A percentile compares a stretch with the other conserved stretches of the same genome.
These are phyloP conservation scores for Poronia punctata DNA, from an alignment of 495 filamentous ascomycete species.

Conservation along the genomic window DNA sequence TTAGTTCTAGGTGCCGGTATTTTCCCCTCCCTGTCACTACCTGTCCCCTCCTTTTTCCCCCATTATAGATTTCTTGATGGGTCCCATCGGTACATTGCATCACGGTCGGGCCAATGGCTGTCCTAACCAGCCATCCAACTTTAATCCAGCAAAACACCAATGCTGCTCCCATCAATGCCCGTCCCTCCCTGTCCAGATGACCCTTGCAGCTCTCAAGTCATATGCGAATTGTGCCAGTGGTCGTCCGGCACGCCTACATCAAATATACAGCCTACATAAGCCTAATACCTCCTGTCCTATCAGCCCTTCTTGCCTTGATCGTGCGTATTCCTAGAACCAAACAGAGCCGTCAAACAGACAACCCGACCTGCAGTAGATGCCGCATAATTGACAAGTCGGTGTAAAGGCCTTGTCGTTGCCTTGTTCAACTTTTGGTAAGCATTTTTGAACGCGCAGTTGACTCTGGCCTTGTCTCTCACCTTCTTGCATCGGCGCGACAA, in stretches of 20 bases:
- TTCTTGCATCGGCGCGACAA: too few species aligned
- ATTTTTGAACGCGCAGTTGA: too few species aligned
- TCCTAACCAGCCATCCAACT: conserved; percentile 38
- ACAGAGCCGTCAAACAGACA: too few species aligned
- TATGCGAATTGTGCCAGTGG: conserved; percentile 3
- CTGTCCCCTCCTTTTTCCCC: conserved; percentile 9
- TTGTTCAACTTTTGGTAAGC: not conserved
- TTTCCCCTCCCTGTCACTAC: not conserved
- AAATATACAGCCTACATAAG: conserved; percentile 1
- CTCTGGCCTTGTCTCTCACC: too few species aligned
- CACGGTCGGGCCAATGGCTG: conserved; percentile 33
- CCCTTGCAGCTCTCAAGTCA: conserved; percentile 7
- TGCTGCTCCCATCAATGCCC: conserved; percentile 2
- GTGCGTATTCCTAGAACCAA: not conserved
- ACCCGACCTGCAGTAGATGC: not conserved
- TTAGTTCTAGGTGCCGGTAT: not conserved
- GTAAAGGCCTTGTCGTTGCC: not conserved
- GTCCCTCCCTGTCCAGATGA: conserved; percentile 4
- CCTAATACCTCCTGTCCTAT: conserved; percentile 6
- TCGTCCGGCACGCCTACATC: not conserved
- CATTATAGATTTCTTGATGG: conserved; percentile 6
- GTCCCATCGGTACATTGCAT: conserved; percentile 15
- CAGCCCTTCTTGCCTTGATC: not conserved
- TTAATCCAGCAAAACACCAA: conserved; percentile 26
- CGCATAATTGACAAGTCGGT: conserved; percentile 8